phyloP scores from a whole-genome alignment of 805 yeast species.

The Phaffomyces antillensis region DNA sequence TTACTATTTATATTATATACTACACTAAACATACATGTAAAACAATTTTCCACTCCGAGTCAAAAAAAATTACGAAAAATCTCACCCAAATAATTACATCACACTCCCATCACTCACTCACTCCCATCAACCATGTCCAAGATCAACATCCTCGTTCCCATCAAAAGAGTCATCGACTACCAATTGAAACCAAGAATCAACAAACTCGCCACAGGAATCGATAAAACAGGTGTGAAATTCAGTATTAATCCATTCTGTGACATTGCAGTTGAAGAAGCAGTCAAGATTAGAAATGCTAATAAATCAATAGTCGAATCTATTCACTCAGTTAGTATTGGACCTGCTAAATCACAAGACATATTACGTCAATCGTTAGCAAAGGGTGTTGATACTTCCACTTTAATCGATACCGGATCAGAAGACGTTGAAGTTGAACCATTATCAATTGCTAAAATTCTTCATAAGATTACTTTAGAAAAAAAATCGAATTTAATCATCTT shows the following conservation, averaged over 20 bases:
- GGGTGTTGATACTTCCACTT: conserved; percentile 84
- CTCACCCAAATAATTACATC: background rate
- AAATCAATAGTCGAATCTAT: conserved; percentile 66
- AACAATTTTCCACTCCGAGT: background rate
- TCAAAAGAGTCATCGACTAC: conserved; percentile 89
- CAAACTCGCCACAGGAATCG: conserved; percentile 71
- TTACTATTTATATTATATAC: too few species aligned
- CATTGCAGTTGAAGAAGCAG: conserved; percentile 94
- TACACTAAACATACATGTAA: too few species aligned
- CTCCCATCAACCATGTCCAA: conserved; percentile 34
- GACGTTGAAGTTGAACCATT: conserved; percentile 62
- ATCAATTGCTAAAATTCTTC: conserved; percentile 78
- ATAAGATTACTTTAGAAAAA: conserved; percentile 63
- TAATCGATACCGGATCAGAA: conserved; percentile 67
- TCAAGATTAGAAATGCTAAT: conserved; percentile 62
- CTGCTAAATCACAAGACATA: conserved; percentile 79
- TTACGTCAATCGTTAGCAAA: conserved; percentile 88
- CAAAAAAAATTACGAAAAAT: background rate
- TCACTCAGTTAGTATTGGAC: conserved; percentile 90
- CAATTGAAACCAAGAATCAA: conserved; percentile 91
- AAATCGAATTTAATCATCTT: conserved; percentile 73
- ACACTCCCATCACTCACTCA: background rate
- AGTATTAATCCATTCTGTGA: conserved; percentile 96
- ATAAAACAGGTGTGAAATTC: conserved; percentile 84
- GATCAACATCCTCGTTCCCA: conserved; percentile 79